Evolutionary conservation across 139 green algal species (phyloP).

Genomic region (Marvania coccoides): DNA sequence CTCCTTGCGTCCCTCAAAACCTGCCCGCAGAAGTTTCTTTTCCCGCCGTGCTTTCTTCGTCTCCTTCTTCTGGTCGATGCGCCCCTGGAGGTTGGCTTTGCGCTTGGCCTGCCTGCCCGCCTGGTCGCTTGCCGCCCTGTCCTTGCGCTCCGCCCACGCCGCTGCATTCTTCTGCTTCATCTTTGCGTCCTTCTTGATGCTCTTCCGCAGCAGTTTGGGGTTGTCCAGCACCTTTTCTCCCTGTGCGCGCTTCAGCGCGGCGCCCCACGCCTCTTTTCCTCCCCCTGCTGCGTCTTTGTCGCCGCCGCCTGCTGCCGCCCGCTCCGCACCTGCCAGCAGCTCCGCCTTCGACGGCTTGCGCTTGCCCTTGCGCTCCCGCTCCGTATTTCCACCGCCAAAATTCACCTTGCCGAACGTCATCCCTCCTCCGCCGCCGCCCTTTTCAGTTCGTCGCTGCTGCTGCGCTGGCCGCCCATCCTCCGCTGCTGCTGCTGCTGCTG

Average conservation of each 20-base stretch:
- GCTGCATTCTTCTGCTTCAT: constrained; percentile 53
- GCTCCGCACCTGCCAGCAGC: constrained; percentile 48
- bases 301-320: constrained; percentile 21
- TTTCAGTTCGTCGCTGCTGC: background rate
- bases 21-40: constrained; percentile 78
- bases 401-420: constrained; percentile 27
- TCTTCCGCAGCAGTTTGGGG: constrained; percentile 67
- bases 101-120: constrained; percentile 59
- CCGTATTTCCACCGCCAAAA: constrained; percentile 15
- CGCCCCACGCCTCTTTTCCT: constrained; percentile 50
- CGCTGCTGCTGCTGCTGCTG: constrained; percentile 4
- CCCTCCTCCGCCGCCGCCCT: background rate
- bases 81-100: constrained; percentile 52
- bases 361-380: constrained; percentile 7
- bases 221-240: constrained; percentile 85
- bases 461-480: background rate
- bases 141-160: constrained; percentile 58
- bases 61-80: constrained; percentile 51
- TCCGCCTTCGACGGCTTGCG: constrained; percentile 44
- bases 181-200: constrained; percentile 66
- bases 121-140: constrained; percentile 45
- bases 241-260: constrained; percentile 50
- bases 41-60: constrained; percentile 73
- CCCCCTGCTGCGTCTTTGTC: constrained; percentile 17
- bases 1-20: constrained; percentile 76